Conservation (phyloP, 495 filamentous ascomycete genomes). For the Penicillium coffeae region DNA sequence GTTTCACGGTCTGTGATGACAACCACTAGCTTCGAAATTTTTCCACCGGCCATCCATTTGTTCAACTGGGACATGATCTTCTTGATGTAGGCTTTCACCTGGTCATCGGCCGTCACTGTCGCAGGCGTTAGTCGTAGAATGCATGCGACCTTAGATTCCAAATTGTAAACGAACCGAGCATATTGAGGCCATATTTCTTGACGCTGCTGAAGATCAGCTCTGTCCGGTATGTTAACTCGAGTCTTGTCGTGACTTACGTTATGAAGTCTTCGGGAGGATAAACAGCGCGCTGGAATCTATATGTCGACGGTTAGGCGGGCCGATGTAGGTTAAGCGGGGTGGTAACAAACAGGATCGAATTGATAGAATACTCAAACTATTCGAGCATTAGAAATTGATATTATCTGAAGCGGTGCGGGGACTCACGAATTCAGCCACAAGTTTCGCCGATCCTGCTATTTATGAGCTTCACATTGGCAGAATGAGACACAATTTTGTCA, state of each 20-base stretch:
- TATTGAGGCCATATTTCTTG: slow-evolving; percentile 99
- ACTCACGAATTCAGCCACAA: slow-evolving; percentile 91
- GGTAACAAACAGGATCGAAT: slow-evolving; percentile 71
- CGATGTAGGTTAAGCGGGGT: background rate
- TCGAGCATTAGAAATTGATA: slow-evolving; percentile 13
- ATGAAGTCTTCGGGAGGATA: slow-evolving; percentile 98
- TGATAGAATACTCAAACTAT: slow-evolving; percentile 96
- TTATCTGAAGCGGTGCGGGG: background rate
- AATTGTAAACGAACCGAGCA: slow-evolving; percentile 77
- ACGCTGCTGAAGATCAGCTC: slow-evolving; percentile 48
- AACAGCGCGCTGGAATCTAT: slow-evolving; percentile 87
- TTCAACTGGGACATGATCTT: slow-evolving; percentile 96
- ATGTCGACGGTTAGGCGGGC: background rate
- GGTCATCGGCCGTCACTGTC: slow-evolving; percentile 85
- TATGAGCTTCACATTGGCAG: slow-evolving; percentile 20
- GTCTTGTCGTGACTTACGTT: slow-evolving; percentile 52
- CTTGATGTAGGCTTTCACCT: slow-evolving; percentile 98
- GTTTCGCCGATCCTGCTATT: slow-evolving; percentile 66
- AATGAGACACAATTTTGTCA: background rate
- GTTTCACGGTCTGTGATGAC: slow-evolving; percentile 96
- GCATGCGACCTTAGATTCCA: too few species aligned
- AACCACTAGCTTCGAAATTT: slow-evolving; percentile 93
- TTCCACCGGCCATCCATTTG: slow-evolving; percentile 92
- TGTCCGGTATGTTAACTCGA: background rate
- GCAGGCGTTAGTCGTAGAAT: slow-evolving; percentile 18